Base-by-base conservation (phyloP, 2,329 filamentous ascomycete genomes). In the Chrysosporium keratinophilum region DNA sequence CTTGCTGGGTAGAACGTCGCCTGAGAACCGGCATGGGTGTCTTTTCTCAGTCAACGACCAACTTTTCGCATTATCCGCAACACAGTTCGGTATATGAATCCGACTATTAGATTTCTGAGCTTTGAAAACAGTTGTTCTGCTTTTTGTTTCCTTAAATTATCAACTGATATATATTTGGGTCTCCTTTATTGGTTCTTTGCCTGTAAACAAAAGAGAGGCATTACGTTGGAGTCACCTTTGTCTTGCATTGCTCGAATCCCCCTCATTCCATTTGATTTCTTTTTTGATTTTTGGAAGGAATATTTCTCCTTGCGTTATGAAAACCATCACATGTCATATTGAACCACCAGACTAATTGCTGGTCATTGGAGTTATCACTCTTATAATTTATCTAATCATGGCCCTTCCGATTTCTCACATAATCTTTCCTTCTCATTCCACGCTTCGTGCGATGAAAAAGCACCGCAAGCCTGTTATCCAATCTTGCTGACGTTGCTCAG, bases 1-100 rank as follows among this genome's bases (percentile, higher is more conserved):
- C 20, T 42, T 49, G 15, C n/a, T 47, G 42, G 42, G 12, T 56
- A 71, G 70, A 72, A 65, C 70, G 70, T 44, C 69, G 69, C 41
- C 54, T 69, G 44, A 65, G 61, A 57, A 65, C 57, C 44, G 62
- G 54, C 54, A 58, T 54, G 15, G 51, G 54, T 31, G 47, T 49
- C 28, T 65, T 62, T 60, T 59, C 65, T 11, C 65, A 64, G 46
- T 61, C 63, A 40, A 54, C 56, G 54, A 54, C 59, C 46, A 52
- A 58, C 28, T 47, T 60, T 52, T 58, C 59, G 37, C 60, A 63
- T 49, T 66, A 69, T 59, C 58, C 60, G 3, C 55, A 64, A 14
- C 65, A 64, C 47, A 60, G 57, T 19, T 59, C 61, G 34, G 57
- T 60, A 4, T 67, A 70, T 45, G 69, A 70, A 56, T 65, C 65